Conservation (phyloP, 768 basidiomycete species). For the Phylloporus sp. region DNA sequence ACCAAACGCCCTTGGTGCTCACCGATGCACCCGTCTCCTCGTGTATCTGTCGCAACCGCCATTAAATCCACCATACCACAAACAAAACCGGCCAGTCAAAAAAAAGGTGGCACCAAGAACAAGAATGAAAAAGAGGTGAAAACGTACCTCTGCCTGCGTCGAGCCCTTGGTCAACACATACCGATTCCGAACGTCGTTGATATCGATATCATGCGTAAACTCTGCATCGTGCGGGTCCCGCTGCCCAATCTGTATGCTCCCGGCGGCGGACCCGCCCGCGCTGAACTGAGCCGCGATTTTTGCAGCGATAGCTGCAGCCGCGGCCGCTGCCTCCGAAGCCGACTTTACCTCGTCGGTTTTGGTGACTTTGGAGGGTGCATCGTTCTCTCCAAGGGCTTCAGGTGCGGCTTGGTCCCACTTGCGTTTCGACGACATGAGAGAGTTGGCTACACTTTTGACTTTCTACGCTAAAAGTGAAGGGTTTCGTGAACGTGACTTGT, state of each 20-base stretch:
- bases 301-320: constrained; percentile 84
- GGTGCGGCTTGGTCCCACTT: constrained; percentile 73
- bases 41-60: constrained; percentile 59
- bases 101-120: background rate
- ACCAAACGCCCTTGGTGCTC: constrained; percentile 92
- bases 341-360: constrained; percentile 48
- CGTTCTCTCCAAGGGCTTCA: constrained; percentile 39
- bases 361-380: constrained; percentile 39
- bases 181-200: constrained; percentile 92
- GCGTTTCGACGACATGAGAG: constrained; percentile 62
- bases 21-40: constrained; percentile 91
- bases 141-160: constrained; percentile 82
- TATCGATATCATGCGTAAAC: constrained; percentile 89
- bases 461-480: background rate
- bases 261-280: constrained; percentile 36
- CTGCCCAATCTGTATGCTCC: constrained; percentile 38
- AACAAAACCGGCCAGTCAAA: background rate
- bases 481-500: constrained; percentile 4
- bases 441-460: background rate
- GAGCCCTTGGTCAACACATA: constrained; percentile 92
- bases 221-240: constrained; percentile 74
- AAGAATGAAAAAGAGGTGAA: background rate
- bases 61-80: constrained; percentile 1
- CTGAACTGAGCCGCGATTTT: constrained; percentile 90
- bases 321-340: constrained; percentile 59